Evolutionary conservation across 208 protist species (phyloP).

Genomic region (Novymonas esmeraldas): DNA sequence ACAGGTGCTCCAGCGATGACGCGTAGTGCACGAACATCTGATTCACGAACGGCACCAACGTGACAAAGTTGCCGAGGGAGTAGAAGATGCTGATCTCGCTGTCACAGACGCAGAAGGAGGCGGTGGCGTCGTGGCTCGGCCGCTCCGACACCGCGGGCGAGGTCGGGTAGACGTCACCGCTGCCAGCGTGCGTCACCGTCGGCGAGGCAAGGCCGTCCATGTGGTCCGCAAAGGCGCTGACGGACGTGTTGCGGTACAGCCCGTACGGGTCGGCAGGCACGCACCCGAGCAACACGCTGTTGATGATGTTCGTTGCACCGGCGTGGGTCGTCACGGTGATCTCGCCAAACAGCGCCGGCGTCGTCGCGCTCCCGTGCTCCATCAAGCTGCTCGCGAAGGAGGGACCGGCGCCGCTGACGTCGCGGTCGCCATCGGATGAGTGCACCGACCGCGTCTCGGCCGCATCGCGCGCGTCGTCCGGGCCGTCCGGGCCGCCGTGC

Average conservation of each 20-base stretch:
- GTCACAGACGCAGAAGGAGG: conserved; percentile 14
- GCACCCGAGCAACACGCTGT: conserved; percentile 47
- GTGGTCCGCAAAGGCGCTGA: conserved; percentile 15
- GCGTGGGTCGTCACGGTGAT: conserved; percentile 36
- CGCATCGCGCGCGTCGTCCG: too few relatives aligned
- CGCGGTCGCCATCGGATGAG: neutral
- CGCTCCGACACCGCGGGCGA: conserved; percentile 20
- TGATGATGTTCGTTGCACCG: conserved; percentile 45
- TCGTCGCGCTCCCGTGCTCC: conserved; percentile 13
- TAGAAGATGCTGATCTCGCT: conserved; percentile 60
- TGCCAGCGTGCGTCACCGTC: conserved; percentile 2
- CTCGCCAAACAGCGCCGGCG: conserved; percentile 14
- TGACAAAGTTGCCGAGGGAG: conserved; percentile 52
- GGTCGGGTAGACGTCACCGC: conserved; percentile 10
- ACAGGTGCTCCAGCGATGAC: conserved; percentile 63
- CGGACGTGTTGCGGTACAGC: conserved; percentile 9
- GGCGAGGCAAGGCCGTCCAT: conserved; percentile 12
- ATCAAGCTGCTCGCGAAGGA: conserved; percentile 9
- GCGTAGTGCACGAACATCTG: conserved; percentile 68
- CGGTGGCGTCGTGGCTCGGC: conserved; percentile 5
- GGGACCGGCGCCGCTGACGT: neutral
- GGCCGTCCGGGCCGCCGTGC: too few relatives aligned
- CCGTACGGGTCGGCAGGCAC: conserved; percentile 32
- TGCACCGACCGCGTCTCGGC: neutral
- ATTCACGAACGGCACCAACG: conserved; percentile 71